These are phyloP conservation scores for Myxozyma kluyveri DNA, from an alignment of 805 yeast species.

Conservation along the genomic window DNA sequence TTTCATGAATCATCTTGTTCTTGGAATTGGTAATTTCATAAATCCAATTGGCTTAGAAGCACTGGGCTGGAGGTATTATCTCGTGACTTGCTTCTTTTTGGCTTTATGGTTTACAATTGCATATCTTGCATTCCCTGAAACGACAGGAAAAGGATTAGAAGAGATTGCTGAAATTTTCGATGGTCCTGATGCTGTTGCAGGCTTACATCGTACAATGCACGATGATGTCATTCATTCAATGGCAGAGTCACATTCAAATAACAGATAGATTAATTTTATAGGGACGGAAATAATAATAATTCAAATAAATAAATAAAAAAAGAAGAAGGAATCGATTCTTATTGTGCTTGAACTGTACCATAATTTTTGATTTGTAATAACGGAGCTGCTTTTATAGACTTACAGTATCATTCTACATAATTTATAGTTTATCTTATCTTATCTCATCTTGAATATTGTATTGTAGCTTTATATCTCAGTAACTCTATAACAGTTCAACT, in stretches of 20 bases:
- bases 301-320: background rate
- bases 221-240: slow-evolving; percentile 4
- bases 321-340: background rate
- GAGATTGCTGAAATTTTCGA: slow-evolving; percentile 39
- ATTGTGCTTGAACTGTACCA: background rate
- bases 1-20: slow-evolving; percentile 33
- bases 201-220: slow-evolving; percentile 1
- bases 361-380: too few species aligned
- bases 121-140: slow-evolving; percentile 44
- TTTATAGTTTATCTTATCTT: background rate
- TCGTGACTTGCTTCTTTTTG: slow-evolving; percentile 35
- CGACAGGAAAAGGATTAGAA: slow-evolving; percentile 45
- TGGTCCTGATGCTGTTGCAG: slow-evolving; percentile 4
- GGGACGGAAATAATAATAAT: too few species aligned
- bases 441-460: background rate
- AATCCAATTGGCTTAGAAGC: slow-evolving; percentile 44
- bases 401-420: too few species aligned
- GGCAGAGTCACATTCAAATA: too few species aligned
- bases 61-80: slow-evolving; percentile 46
- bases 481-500: slow-evolving; percentile 5
- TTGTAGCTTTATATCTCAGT: background rate
- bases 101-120: slow-evolving; percentile 8
- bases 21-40: slow-evolving; percentile 37
- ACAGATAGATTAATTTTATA: too few species aligned
- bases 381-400: too few species aligned